Base-by-base conservation (phyloP, 2,329 filamentous ascomycete genomes). In the Chaetomium sp. region DNA sequence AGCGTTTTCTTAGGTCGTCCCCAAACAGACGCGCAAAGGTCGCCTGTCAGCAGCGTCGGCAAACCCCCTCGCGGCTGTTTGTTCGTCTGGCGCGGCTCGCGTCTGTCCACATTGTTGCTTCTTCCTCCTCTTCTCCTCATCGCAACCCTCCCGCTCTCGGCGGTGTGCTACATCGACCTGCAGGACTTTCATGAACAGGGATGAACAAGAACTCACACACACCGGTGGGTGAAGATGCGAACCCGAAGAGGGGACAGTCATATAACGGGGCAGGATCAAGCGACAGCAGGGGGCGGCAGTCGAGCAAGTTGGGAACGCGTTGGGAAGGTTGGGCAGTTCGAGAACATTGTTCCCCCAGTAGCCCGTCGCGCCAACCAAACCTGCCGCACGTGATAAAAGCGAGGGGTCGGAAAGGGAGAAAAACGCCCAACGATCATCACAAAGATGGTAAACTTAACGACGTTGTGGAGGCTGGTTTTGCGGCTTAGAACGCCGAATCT, bases 211-310 rank as follows among this genome's bases (percentile, higher is more conserved):
- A 40, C 19, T 27, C 19, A 27, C 19, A 27, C 19, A 27, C 19
- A 27, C 19, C 19, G 19, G 19, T 27, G 19, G 19, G 3, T 27
- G 19, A 27, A 27, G 19, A 51, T 38, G 53, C 32, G 37, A 48
- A 34, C 34, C 8, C 19, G 6, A 33, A 27, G 37, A 35, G 43
- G 27, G 43, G 43, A 27, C 44, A 53, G 37, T 51, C 44, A 19
- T 9, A 36, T 59, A 56, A 59, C 53, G 56, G 56, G 52, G 56
- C 56, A 58, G 56, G 56, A 55, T 54, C 49, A 41, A 33, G 34
- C 19, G 19, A 27, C 35, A 32, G 44, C 49, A 49, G 27, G 40
- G 46, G 49, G 46, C 34, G 35, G 27, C 14, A 34, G 19, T n/a
- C n/a, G 9, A 45, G 35, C 44, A 47, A 27, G 37, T 34, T 33